Conservation (phyloP, 2,329 filamentous ascomycete species). For the Thielaviopsis ethacetica region DNA sequence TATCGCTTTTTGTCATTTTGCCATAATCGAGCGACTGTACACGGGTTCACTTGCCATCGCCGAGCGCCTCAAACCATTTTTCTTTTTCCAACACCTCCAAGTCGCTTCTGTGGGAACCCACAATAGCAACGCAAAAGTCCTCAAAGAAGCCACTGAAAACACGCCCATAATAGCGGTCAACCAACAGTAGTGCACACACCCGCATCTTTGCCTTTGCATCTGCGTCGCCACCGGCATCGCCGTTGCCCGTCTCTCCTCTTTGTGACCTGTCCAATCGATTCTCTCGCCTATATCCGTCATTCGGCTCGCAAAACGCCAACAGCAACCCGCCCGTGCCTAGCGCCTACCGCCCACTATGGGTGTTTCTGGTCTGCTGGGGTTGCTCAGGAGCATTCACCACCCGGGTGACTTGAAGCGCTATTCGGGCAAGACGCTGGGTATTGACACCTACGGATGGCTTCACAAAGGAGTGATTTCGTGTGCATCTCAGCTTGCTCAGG, state of each 20-base stretch:
- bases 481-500: slow-evolving; percentile 77
- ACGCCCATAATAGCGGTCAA: too few relatives aligned
- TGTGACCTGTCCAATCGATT: neutral
- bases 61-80: neutral
- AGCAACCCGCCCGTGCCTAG: neutral
- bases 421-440: slow-evolving; percentile 72
- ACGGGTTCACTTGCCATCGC: neutral
- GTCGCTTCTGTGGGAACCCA: neutral
- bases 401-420: slow-evolving; percentile 77
- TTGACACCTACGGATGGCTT: slow-evolving; percentile 97
- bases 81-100: neutral
- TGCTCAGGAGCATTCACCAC: slow-evolving; percentile 93
- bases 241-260: neutral
- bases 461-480: slow-evolving; percentile 84
- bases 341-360: slow-evolving; percentile 11
- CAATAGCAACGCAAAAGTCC: neutral
- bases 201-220: neutral
- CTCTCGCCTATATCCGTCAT: neutral
- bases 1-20: neutral
- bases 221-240: neutral
- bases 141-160: too few relatives aligned
- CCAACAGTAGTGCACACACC: neutral
- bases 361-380: slow-evolving; percentile 44
- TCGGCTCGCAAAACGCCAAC: neutral
- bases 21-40: neutral